Conservation (phyloP, 2,329 filamentous ascomycete genomes). For the Fusarium miscanthi region DNA sequence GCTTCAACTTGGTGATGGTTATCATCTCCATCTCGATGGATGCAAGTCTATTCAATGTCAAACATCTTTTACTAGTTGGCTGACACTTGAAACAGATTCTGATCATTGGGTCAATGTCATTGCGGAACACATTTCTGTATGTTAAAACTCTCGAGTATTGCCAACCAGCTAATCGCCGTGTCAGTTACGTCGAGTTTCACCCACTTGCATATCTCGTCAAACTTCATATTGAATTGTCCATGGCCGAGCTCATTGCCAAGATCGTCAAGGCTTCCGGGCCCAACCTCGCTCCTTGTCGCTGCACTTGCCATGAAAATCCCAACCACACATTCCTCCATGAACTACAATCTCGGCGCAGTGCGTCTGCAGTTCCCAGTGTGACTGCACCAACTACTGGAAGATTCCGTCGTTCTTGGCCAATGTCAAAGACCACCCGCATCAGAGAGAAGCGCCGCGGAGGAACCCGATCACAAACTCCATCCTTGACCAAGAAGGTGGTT, state of each 20-base stretch:
- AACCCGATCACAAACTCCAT: neutral
- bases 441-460: constrained; percentile 11
- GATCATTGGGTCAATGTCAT: constrained; percentile 42
- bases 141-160: neutral
- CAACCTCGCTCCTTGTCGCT: constrained; percentile 31
- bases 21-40: constrained; percentile 47
- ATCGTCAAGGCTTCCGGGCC: constrained; percentile 41
- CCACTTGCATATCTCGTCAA: constrained; percentile 45
- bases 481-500: constrained; percentile 1
- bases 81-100: constrained; percentile 32
- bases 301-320: constrained; percentile 34
- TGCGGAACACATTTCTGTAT: constrained; percentile 41
- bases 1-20: constrained; percentile 49
- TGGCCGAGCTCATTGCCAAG: constrained; percentile 45
- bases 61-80: neutral
- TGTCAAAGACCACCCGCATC: neutral
- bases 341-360: constrained; percentile 22
- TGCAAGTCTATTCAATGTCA: constrained; percentile 32
- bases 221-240: constrained; percentile 44
- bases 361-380: neutral
- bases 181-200: constrained; percentile 43
- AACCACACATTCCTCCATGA: constrained; percentile 17
- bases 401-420: constrained; percentile 34
- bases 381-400: constrained; percentile 38
- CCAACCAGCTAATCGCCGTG: neutral